Conservation (phyloP, 768 basidiomycete genomes). For the Paxillus rubicundulus region DNA sequence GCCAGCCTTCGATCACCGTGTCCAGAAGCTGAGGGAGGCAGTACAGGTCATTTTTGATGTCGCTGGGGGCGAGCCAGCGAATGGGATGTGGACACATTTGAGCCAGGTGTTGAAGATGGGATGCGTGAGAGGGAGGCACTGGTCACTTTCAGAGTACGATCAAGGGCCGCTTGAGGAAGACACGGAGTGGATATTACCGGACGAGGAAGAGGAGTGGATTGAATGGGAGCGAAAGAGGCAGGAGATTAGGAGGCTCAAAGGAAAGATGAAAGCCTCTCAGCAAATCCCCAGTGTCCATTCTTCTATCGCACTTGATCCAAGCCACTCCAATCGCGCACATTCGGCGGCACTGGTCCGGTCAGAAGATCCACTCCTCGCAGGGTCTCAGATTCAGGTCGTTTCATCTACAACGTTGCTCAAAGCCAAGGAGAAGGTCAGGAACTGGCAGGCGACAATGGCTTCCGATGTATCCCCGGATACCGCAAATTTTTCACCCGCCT, state of each 20-base stretch:
- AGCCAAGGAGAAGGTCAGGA: conserved; percentile 36
- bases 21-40: conserved; percentile 31
- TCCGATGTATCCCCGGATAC: conserved; percentile 15
- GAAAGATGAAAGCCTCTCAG: conserved; percentile 14
- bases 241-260: conserved; percentile 16
- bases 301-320: conserved; percentile 6
- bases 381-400: conserved; percentile 5
- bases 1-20: conserved; percentile 27
- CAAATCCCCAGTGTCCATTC: not conserved
- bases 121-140: conserved; percentile 36
- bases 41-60: conserved; percentile 35
- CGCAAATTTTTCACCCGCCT: conserved; percentile 2
- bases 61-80: conserved; percentile 39
- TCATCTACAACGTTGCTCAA: conserved; percentile 26
- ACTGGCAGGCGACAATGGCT: conserved; percentile 34
- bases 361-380: conserved; percentile 3
- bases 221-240: conserved; percentile 40
- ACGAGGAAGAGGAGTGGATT: conserved; percentile 49
- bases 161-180: conserved; percentile 20
- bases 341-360: not conserved
- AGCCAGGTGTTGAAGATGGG: conserved; percentile 39
- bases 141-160: conserved; percentile 25
- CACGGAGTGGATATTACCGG: conserved; percentile 38
- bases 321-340: not conserved
- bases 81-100: conserved; percentile 48